These are phyloP conservation scores for Corylus americana DNA, from an alignment of 306 rosid species.

Conservation along the genomic window DNA sequence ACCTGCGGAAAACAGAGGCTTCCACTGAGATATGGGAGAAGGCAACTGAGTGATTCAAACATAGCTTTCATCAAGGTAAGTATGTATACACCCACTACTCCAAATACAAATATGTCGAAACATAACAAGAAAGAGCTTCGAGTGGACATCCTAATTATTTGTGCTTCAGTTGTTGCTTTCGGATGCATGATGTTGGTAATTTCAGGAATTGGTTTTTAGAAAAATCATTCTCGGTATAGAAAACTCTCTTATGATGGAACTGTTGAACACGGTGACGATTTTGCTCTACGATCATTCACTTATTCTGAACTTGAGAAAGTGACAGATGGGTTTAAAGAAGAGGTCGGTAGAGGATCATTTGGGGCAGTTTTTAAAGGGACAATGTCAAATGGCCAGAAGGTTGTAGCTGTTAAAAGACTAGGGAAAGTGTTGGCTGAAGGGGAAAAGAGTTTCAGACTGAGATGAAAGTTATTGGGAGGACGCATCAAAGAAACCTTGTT, in stretches of 20 bases:
- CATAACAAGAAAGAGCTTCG: neutral
- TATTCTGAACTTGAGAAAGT: neutral
- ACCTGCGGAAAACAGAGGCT: constrained; percentile 23
- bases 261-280: constrained; percentile 8
- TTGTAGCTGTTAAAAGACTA: constrained; percentile 28
- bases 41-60: neutral
- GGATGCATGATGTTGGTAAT: constrained; percentile 8
- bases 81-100: neutral
- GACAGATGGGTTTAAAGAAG: constrained; percentile 31
- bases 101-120: neutral
- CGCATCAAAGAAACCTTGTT: constrained; percentile 22
- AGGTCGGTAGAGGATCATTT: constrained; percentile 28
- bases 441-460: neutral
- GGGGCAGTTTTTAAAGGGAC: constrained; percentile 32
- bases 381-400: neutral
- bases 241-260: neutral
- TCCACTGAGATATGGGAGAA: constrained; percentile 29
- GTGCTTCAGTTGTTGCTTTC: neutral
- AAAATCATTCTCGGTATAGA: neutral
- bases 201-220: neutral
- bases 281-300: constrained; percentile 11
- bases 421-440: constrained; percentile 16
- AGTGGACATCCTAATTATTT: constrained; percentile 7
- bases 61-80: constrained; percentile 26
- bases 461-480: neutral